Evolutionary conservation across 805 yeast genomes (phyloP).

Genomic region (Zygosaccharomyces siamensis): DNA sequence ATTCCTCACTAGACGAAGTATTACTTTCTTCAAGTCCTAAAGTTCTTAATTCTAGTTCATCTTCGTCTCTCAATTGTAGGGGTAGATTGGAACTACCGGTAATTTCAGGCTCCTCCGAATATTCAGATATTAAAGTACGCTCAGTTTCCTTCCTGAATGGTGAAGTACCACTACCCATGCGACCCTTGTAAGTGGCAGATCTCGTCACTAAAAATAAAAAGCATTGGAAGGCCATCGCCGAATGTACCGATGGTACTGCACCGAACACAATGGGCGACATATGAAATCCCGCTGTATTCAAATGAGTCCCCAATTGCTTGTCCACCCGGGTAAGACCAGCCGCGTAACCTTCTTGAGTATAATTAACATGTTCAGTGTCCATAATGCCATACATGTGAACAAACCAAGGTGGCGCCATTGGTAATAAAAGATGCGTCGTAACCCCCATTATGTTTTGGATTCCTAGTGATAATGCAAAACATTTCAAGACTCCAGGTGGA

Average conservation of each 20-base stretch:
- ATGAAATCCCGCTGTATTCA: slow-evolving; percentile 59
- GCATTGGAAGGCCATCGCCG: slow-evolving; percentile 57
- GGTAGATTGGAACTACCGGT: not conserved
- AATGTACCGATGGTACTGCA: slow-evolving; percentile 57
- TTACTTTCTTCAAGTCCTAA: not conserved
- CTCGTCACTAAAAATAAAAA: slow-evolving; percentile 42
- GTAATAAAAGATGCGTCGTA: slow-evolving; percentile 54
- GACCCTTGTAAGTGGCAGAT: slow-evolving; percentile 24
- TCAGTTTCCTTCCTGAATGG: not conserved
- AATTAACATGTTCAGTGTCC: slow-evolving; percentile 44
- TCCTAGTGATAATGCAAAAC: slow-evolving; percentile 54
- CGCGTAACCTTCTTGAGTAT: slow-evolving; percentile 62
- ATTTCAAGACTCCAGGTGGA: slow-evolving; percentile 55
- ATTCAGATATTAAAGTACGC: too few species aligned
- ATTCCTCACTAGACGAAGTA: not conserved
- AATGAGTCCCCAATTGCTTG: slow-evolving; percentile 54
- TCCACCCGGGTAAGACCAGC: slow-evolving; percentile 69
- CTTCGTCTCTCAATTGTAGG: not conserved
- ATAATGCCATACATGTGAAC: slow-evolving; percentile 57
- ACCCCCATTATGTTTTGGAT: slow-evolving; percentile 57
- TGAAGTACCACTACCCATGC: slow-evolving; percentile 2
- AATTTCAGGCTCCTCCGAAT: not conserved
- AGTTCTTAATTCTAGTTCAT: not conserved
- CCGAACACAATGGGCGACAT: slow-evolving; percentile 67
- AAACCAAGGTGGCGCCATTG: slow-evolving; percentile 76